phyloP scores from a whole-genome alignment of 2,329 filamentous ascomycete genomes.

The Daldinia eschscholtzii region DNA sequence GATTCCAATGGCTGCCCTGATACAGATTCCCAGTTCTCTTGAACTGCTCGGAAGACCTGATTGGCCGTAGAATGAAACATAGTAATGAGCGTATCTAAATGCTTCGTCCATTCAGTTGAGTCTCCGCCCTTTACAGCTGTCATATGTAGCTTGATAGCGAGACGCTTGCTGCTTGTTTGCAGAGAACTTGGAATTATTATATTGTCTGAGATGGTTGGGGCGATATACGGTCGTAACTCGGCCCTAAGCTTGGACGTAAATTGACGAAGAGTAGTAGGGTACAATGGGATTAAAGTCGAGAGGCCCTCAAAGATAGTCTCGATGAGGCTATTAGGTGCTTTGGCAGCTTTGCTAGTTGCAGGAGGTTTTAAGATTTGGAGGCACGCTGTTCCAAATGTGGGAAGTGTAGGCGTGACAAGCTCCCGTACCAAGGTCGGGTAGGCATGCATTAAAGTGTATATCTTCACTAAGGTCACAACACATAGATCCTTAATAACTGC shows the following conservation, averaged over 20 bases:
- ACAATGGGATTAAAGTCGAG: slow-evolving; percentile 78
- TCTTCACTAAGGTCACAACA: slow-evolving; percentile 81
- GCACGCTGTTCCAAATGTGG: slow-evolving; percentile 79
- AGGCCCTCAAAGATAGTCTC: slow-evolving; percentile 80
- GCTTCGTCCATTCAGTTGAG: slow-evolving; percentile 81
- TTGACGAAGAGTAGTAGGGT: slow-evolving; percentile 85
- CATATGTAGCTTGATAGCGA: slow-evolving; percentile 79
- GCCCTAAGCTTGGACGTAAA: slow-evolving; percentile 76
- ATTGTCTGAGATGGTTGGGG: slow-evolving; percentile 70
- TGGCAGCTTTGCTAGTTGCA: slow-evolving; percentile 55
- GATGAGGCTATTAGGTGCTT: slow-evolving; percentile 64
- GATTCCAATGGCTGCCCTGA: slow-evolving; percentile 65
- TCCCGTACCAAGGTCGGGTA: slow-evolving; percentile 88
- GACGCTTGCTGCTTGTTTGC: slow-evolving; percentile 68
- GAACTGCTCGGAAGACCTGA: slow-evolving; percentile 80
- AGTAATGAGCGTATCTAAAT: slow-evolving; percentile 71
- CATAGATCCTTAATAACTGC: slow-evolving; percentile 80
- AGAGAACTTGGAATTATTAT: slow-evolving; percentile 65
- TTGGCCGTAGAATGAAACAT: slow-evolving; percentile 79
- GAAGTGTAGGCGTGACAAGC: slow-evolving; percentile 85
- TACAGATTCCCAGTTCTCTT: slow-evolving; percentile 84
- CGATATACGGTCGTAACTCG: slow-evolving; percentile 70
- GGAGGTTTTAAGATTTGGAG: slow-evolving; percentile 72
- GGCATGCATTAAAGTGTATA: slow-evolving; percentile 84
- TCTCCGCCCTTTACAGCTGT: slow-evolving; percentile 84